Conservation (phyloP, 2,329 filamentous ascomycete genomes). For the Phialophora chinensis region DNA sequence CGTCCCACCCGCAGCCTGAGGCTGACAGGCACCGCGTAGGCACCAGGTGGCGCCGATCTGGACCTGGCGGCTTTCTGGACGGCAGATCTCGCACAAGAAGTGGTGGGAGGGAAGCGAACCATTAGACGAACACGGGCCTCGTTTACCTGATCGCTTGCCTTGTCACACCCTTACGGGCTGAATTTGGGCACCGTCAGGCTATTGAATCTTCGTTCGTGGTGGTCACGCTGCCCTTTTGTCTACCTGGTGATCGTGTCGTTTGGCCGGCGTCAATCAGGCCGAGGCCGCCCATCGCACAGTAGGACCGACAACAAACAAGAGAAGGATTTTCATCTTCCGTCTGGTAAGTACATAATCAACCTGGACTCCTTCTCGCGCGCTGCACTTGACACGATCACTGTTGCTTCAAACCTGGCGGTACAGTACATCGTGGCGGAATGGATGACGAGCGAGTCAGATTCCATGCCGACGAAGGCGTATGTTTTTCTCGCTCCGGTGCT, state of each 20-base stretch:
- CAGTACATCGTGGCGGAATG: not conserved
- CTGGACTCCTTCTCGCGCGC: not conserved
- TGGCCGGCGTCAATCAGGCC: not conserved
- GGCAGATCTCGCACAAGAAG: not conserved
- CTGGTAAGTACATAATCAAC: constrained; percentile 4
- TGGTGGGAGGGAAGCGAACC: not conserved
- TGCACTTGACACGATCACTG: not conserved
- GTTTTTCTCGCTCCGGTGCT: constrained; percentile 1
- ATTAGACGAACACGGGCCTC: not conserved
- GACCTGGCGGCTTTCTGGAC: not conserved
- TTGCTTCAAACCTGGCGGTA: not conserved
- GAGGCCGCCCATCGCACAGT: not conserved
- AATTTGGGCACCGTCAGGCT: not conserved
- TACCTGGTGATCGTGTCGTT: not conserved
- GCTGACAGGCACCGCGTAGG: not conserved
- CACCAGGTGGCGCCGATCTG: constrained; percentile 1
- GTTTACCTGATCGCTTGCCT: not conserved
- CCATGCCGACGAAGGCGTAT: constrained; percentile 1
- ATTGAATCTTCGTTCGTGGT: not conserved
- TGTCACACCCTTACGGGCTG: not conserved
- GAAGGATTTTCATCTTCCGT: not conserved
- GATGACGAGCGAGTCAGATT: not conserved
- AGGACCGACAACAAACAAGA: not conserved
- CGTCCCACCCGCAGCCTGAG: not conserved
- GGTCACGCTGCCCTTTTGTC: not conserved